Evolutionary conservation across 352 stramenopile genomes (phyloP), one percentile per base, ranked within the genome.

Genomic region (Phytophthora macrochlamydospora): DNA sequence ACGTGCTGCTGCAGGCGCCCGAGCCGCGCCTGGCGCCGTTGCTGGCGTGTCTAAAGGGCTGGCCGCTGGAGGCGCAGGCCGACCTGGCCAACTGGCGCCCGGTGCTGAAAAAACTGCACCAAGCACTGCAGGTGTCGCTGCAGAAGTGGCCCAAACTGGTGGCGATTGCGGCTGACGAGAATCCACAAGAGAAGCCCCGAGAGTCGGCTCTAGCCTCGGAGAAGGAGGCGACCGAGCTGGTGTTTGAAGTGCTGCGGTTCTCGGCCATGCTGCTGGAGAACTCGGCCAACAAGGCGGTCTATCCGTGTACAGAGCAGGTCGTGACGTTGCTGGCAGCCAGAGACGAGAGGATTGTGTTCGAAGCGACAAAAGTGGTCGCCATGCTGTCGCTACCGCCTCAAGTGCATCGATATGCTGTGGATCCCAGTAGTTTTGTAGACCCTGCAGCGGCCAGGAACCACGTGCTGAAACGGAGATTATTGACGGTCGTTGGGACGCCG

Each of bases 1-100:
- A 93, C 29, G 62, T 91, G 33, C 51, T 96, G 3, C 62, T 90
- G 38, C 70, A 82, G 14, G 75, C 76, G 13, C 60, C 75, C 2
- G 72, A 82, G 4, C 56, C 67, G 57, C 79, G 75, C 4, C 66
- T 96, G 29, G 64, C 71, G 40, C 76, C 78, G 32, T 59, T 94
- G 49, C 66, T 96, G 44, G 81, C 81, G 59, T 92, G 81, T 14
- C 69, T 94, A 13, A 79, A 80, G 11, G 81, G 83, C 7, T 96
- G 89, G 89, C 81, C 85, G 24, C 87, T 92, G 65, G 89, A 96
- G 69, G 81, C 75, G 14, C 89, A 93, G 53, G 89, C 85, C 28
- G 88, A 93, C 54, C 54, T 94, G 32, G 73, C 73, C 24, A 92
- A 91, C 59, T 96, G 88, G 84, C 62, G 48, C 4, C 37, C 42